A percentile compares a stretch with the other conserved stretches of the same genome.
Conservation (phyloP, 495 filamentous ascomycete genomes). For the Neurospora terricola region DNA sequence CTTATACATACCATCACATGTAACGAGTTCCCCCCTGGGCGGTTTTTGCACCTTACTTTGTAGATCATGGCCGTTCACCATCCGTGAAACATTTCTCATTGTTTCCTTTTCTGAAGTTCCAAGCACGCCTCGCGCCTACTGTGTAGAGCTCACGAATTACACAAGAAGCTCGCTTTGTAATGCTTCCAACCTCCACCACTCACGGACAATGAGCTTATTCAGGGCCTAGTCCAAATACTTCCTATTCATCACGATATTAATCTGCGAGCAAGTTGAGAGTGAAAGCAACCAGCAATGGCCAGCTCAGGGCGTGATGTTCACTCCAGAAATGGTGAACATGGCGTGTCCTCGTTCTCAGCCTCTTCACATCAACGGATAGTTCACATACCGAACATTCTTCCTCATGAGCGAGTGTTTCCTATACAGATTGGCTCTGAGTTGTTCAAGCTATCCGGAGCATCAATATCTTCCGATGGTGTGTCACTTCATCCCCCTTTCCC, state of each 20-base stretch:
- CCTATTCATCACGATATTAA: not conserved
- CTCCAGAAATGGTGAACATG: not conserved
- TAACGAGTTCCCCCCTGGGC: not conserved
- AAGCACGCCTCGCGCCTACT: not conserved
- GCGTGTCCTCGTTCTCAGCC: not conserved
- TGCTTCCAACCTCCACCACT: not conserved
- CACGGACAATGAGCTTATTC: not conserved
- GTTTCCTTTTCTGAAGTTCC: not conserved
- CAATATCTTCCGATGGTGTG: conserved; percentile 90
- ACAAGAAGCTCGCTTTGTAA: not conserved
- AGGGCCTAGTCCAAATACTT: not conserved
- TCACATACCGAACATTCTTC: conserved; percentile 49
- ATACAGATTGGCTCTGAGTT: conserved; percentile 90
- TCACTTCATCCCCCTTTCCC: not conserved
- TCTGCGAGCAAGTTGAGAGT: not conserved
- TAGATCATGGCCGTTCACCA: not conserved
- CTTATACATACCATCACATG: not conserved
- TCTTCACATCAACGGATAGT: conserved; percentile 14
- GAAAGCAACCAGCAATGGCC: not conserved
- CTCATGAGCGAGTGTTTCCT: conserved; percentile 67
- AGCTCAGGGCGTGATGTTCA: not conserved
- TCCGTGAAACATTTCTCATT: not conserved
- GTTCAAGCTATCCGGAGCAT: conserved; percentile 90
- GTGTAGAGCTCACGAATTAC: not conserved
- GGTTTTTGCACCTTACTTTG: not conserved